phyloP scores from a whole-genome alignment of 768 basidiomycete genomes.

The Hericium erinaceus region DNA sequence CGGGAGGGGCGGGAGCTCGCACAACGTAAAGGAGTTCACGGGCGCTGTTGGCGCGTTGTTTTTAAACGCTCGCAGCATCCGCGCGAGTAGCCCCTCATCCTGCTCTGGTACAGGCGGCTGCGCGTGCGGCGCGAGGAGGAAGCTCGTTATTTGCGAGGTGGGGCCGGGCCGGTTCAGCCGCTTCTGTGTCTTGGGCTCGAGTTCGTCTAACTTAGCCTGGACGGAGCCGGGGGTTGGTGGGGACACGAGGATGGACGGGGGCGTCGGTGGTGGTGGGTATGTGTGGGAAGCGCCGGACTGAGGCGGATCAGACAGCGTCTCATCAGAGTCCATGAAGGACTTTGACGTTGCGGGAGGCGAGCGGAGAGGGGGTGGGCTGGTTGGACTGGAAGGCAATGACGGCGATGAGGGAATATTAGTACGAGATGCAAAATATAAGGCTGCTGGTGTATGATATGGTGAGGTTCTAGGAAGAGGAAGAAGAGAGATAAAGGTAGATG shows the following conservation, averaged over 20 bases:
- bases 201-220: conserved; percentile 22
- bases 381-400: background rate
- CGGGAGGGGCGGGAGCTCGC: conserved; percentile 7
- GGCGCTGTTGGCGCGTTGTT: conserved; percentile 6
- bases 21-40: conserved; percentile 12
- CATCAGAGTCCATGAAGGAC: conserved; percentile 20
- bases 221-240: conserved; percentile 23
- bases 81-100: conserved; percentile 18
- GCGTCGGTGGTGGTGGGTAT: conserved; percentile 26
- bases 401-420: conserved; percentile 16
- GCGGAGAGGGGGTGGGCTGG: background rate
- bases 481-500: conserved; percentile 29
- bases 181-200: conserved; percentile 6
- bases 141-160: conserved; percentile 15
- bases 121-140: conserved; percentile 25
- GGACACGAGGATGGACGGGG: conserved; percentile 17
- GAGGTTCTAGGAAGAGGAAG: conserved; percentile 23
- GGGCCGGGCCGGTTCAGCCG: background rate
- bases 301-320: conserved; percentile 18
- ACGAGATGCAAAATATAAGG: conserved; percentile 27
- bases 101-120: conserved; percentile 14
- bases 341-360: conserved; percentile 4
- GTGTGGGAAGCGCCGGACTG: conserved; percentile 21
- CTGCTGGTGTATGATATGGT: conserved; percentile 22
- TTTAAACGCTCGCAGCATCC: conserved; percentile 18